Evolutionary conservation across 805 yeast species (phyloP).

Genomic region (Cyberlindnera petersonii): DNA sequence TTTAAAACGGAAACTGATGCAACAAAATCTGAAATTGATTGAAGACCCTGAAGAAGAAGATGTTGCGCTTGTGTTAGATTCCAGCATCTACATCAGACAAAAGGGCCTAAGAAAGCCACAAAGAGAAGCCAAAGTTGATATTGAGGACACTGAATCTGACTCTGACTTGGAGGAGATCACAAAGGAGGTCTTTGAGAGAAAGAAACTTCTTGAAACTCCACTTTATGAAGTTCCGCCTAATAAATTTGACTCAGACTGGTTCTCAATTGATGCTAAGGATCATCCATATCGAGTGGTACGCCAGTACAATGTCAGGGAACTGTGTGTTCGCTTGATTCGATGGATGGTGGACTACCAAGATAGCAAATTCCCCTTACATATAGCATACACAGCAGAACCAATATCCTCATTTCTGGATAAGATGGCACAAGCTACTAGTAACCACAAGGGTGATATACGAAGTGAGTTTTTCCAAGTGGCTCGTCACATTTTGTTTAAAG

Average conservation of each 20-base stretch:
- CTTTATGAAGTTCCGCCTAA: neutral
- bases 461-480: slow-evolving; percentile 27
- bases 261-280: neutral
- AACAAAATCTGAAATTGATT: slow-evolving; percentile 3
- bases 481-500: slow-evolving; percentile 23
- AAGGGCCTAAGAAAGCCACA: slow-evolving; percentile 4
- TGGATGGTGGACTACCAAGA: slow-evolving; percentile 19
- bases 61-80: slow-evolving; percentile 18
- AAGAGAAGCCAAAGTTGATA: slow-evolving; percentile 16
- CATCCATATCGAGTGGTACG: slow-evolving; percentile 6
- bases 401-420: slow-evolving; percentile 17
- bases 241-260: slow-evolving; percentile 1
- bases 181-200: slow-evolving; percentile 8
- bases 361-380: slow-evolving; percentile 19
- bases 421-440: slow-evolving; percentile 9
- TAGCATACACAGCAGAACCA: slow-evolving; percentile 12
- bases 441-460: slow-evolving; percentile 15
- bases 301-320: slow-evolving; percentile 6
- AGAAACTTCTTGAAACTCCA: neutral
- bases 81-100: slow-evolving; percentile 20
- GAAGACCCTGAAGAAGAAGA: slow-evolving; percentile 1
- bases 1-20: slow-evolving; percentile 8
- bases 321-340: slow-evolving; percentile 20
- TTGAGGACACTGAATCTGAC: slow-evolving; percentile 11
- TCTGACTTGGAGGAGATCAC: slow-evolving; percentile 14